Percentiles rank a stretch among this genome's conserved stretches.
Evolutionary conservation across 352 stramenopile genomes (phyloP).

Genomic region (Globisporangium takayamanum): DNA sequence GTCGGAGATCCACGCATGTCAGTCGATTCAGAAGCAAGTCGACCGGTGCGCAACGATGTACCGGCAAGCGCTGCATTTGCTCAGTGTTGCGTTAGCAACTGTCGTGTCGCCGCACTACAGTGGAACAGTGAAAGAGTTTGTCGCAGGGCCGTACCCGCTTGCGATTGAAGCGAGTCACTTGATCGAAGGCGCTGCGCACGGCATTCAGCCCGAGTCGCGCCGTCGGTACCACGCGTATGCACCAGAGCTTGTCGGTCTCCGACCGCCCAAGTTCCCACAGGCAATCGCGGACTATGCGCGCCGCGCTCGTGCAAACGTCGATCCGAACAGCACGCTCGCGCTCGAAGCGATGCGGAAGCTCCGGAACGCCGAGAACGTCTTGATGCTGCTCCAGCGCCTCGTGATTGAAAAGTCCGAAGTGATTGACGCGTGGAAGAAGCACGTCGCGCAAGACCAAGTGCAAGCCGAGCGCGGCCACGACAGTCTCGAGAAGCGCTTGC

Average conservation of each 20-base stretch:
- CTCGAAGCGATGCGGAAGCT: conserved; percentile 78
- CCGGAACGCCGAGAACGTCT: conserved; percentile 66
- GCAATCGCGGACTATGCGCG: conserved; percentile 40
- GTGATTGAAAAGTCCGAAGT: conserved; percentile 79
- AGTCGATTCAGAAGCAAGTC: conserved; percentile 71
- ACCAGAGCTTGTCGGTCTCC: conserved; percentile 34
- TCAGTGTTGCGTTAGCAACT: conserved; percentile 61
- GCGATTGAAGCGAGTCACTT: conserved; percentile 71
- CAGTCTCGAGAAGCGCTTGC: conserved; percentile 55
- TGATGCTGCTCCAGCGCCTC: conserved; percentile 76
- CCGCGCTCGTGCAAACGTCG: conserved; percentile 24
- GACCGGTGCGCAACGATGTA: conserved; percentile 66
- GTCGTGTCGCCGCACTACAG: conserved; percentile 71
- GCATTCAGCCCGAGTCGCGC: conserved; percentile 70
- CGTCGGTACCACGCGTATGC: conserved; percentile 69
- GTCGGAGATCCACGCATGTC: conserved; percentile 72
- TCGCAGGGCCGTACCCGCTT: conserved; percentile 56
- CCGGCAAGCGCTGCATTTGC: conserved; percentile 62
- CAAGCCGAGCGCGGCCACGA: conserved; percentile 46
- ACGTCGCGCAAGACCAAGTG: conserved; percentile 58
- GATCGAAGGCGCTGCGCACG: conserved; percentile 59
- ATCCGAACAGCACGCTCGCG: conserved; percentile 35
- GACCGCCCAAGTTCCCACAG: conserved; percentile 42
- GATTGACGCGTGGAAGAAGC: conserved; percentile 70
- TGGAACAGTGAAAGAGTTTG: conserved; percentile 69